Base-by-base conservation (phyloP, 108 stramenopile species). In the Nannochloropsis gaditana region DNA sequence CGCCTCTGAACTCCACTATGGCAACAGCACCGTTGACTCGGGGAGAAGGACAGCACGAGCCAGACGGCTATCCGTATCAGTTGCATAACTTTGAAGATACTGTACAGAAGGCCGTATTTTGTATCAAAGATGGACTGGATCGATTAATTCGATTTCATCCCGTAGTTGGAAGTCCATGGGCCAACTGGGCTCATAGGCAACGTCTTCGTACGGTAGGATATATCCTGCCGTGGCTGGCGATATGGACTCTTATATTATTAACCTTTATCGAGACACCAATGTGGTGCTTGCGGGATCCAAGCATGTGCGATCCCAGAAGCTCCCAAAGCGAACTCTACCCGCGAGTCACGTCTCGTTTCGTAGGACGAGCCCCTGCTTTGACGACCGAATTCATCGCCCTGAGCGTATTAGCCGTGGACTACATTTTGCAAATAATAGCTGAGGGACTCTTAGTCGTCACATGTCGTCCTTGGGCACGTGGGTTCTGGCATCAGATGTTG, bases 111-210 rank as follows among this genome's bases (percentile, higher is more conserved):
- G 59, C 59, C n/a, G 59, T n/a, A n/a, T 73, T 73, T n/a, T 73
- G 59, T n/a, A 15, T 73, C 2, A 73, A 15, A n/a, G 59, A 73
- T 6, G 59, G 19, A 15, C 59, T 73, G 8, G 59, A 73, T n/a
- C 59, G 59, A n/a, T 73, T 73, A n/a, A 73, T 73, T n/a, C 59
- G 59, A 15, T 73, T 73, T 73, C 59, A 73, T n/a, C 59, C 59
- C n/a, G 19, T n/a, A 73, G 3, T 73, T 4, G 59, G 59, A 15
- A 73, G n/a, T 6, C 59, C 59, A 4, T 73, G 59, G 59, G 59
- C 19, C 59, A 73, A 73, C 59, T 73, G 59, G 59, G 59, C 59
- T n/a, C 59, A 73, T n/a, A 73, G 59, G n/a, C 59, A 73, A 73
- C 59, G 59, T 3, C 59, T 73, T n/a, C 59, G 59, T n/a, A 73